Percentiles rank a stretch among this genome's conserved stretches.
These are phyloP conservation scores for Hyphopichia buzzinii DNA, from an alignment of 1,139 yeast species.

Conservation along the genomic window DNA sequence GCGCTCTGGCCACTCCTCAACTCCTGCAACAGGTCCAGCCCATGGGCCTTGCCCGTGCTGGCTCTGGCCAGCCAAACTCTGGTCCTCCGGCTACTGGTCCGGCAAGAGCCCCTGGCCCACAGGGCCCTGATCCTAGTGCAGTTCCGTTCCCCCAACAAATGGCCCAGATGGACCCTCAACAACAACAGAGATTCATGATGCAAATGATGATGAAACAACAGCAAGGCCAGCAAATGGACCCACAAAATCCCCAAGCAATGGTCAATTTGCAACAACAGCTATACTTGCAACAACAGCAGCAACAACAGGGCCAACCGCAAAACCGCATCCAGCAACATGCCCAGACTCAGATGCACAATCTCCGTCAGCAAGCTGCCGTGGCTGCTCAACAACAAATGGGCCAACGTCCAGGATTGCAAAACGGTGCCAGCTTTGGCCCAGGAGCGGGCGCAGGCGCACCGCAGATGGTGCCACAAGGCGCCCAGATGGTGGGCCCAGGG, in stretches of 20 bases:
- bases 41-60: neutral
- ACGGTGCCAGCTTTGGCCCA: neutral
- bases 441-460: neutral
- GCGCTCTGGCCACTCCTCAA: conserved; percentile 5
- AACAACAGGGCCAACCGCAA: conserved; percentile 18
- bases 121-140: neutral
- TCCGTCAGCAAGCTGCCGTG: conserved; percentile 46
- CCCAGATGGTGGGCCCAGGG: neutral
- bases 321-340: conserved; percentile 49
- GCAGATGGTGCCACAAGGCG: conserved; percentile 1
- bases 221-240: conserved; percentile 21
- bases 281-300: conserved; percentile 13
- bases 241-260: conserved; percentile 8
- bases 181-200: conserved; percentile 26
- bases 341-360: conserved; percentile 50
- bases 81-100: neutral
- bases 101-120: conserved; percentile 1
- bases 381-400: conserved; percentile 18
- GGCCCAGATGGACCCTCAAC: conserved; percentile 12
- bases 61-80: neutral
- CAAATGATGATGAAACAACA: conserved; percentile 25
- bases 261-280: conserved; percentile 20
- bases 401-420: conserved; percentile 15
- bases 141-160: conserved; percentile 5
- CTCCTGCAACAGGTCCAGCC: conserved; percentile 8